These are phyloP conservation scores for Prunus mongolica DNA, from an alignment of 306 rosid species.

Conservation along the genomic window DNA sequence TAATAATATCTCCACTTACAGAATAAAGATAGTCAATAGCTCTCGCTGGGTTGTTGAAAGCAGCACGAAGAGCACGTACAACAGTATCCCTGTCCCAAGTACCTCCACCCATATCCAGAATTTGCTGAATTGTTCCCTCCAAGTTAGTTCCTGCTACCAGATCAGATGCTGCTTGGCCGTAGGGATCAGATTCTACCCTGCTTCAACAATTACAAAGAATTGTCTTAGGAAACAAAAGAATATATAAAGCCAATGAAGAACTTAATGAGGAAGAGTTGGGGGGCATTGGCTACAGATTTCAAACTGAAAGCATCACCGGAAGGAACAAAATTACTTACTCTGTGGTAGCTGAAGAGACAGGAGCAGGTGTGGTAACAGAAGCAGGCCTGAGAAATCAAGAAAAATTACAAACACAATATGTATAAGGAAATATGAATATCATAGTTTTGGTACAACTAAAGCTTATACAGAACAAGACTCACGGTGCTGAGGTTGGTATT, in stretches of 20 bases:
- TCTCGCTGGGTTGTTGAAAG: constrained; percentile 92
- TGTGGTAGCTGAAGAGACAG: constrained; percentile 28
- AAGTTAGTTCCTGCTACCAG: constrained; percentile 82
- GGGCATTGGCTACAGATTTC: background rate
- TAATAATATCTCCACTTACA: constrained; percentile 44
- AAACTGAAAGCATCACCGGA: background rate
- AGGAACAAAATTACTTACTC: constrained; percentile 33
- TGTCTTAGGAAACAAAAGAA: background rate
- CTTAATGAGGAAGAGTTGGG: background rate
- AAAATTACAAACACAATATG: constrained; percentile 5
- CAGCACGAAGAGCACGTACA: constrained; percentile 86
- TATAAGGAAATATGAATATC: background rate
- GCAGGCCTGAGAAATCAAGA: constrained; percentile 39
- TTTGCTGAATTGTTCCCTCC: constrained; percentile 75
- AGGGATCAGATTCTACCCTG: constrained; percentile 60
- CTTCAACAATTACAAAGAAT: constrained; percentile 17
- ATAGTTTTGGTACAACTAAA: background rate
- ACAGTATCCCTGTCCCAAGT: constrained; percentile 94
- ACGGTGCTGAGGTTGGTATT: constrained; percentile 35
- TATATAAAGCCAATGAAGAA: background rate
- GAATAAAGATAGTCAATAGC: constrained; percentile 89
- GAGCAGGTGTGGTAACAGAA: constrained; percentile 12
- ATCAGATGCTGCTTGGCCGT: constrained; percentile 86
- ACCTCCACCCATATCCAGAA: constrained; percentile 89
- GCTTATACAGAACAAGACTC: constrained; percentile 25